phyloP scores from a whole-genome alignment of 2,329 filamentous ascomycete genomes.

The Zopfia rhizophila region DNA sequence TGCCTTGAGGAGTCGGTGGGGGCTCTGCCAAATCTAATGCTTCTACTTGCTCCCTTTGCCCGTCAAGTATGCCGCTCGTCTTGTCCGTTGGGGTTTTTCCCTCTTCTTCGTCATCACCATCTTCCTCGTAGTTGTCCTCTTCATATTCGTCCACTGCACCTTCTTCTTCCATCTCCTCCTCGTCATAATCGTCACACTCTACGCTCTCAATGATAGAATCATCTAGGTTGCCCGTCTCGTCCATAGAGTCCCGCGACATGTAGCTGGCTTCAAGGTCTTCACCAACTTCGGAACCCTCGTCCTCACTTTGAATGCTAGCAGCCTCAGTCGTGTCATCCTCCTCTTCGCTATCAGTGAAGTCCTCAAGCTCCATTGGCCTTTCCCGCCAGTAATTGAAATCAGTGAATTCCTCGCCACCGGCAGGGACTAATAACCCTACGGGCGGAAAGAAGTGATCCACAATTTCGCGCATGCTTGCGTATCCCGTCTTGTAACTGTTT shows the following conservation, averaged over 20 bases:
- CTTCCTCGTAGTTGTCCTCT: constrained; percentile 34
- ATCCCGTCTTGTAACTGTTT: constrained; percentile 95
- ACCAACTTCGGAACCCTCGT: constrained; percentile 58
- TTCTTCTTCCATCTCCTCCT: constrained; percentile 36
- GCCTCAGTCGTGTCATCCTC: constrained; percentile 55
- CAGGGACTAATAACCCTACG: constrained; percentile 84
- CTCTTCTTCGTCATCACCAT: constrained; percentile 29
- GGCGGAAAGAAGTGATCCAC: constrained; percentile 99
- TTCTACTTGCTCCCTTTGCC: constrained; percentile 20
- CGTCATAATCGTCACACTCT: constrained; percentile 48
- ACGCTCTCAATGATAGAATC: constrained; percentile 64
- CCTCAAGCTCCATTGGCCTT: constrained; percentile 81
- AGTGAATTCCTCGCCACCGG: constrained; percentile 92
- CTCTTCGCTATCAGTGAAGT: constrained; percentile 86
- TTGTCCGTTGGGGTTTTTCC: constrained; percentile 26
- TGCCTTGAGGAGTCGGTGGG: constrained; percentile 32
- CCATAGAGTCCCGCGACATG: constrained; percentile 63
- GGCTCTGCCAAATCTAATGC: constrained; percentile 30
- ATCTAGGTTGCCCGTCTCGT: constrained; percentile 55
- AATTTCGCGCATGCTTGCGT: constrained; percentile 95
- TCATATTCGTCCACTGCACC: constrained; percentile 34
- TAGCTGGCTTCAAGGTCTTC: constrained; percentile 67
- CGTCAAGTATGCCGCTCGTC: constrained; percentile 17
- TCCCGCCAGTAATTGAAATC: constrained; percentile 98
- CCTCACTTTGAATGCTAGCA: constrained; percentile 59